Conservation (phyloP, 2,329 filamentous ascomycete species). For the Xylariaceae sp. region DNA sequence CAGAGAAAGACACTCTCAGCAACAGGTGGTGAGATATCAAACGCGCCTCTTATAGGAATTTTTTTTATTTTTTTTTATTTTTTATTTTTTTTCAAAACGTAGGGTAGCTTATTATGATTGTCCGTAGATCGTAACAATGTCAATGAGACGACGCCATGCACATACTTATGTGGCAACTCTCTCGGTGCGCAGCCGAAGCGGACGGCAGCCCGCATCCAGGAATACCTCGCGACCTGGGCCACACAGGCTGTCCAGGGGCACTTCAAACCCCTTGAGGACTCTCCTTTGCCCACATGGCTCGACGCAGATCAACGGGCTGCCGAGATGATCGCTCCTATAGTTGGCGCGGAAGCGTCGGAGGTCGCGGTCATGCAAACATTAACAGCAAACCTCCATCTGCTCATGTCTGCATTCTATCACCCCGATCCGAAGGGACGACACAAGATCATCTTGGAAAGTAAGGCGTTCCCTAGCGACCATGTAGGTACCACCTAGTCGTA, state of each 20-base stretch:
- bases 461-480: conserved; percentile 77
- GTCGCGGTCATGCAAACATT: conserved; percentile 76
- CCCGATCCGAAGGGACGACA: conserved; percentile 54
- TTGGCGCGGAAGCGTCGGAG: conserved; percentile 62
- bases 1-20: conserved; percentile 27
- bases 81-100: neutral
- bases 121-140: conserved; percentile 27
- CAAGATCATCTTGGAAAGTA: conserved; percentile 74
- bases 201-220: conserved; percentile 58
- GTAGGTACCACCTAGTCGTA: conserved; percentile 39
- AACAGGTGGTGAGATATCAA: conserved; percentile 23
- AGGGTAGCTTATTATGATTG: conserved; percentile 23
- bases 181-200: conserved; percentile 67
- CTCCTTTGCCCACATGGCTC: conserved; percentile 59
- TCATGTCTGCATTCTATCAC: conserved; percentile 73
- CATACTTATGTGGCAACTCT: conserved; percentile 77
- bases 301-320: conserved; percentile 65
- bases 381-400: conserved; percentile 69
- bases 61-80: neutral
- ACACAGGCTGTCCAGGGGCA: conserved; percentile 72
- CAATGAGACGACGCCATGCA: conserved; percentile 35
- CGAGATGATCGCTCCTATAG: conserved; percentile 61
- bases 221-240: conserved; percentile 69
- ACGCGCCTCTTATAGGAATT: conserved; percentile 11
- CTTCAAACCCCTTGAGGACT: conserved; percentile 60